phyloP scores from a whole-genome alignment of 169 alveolate genomes.

The Pseudocohnilembus persalinus region DNA sequence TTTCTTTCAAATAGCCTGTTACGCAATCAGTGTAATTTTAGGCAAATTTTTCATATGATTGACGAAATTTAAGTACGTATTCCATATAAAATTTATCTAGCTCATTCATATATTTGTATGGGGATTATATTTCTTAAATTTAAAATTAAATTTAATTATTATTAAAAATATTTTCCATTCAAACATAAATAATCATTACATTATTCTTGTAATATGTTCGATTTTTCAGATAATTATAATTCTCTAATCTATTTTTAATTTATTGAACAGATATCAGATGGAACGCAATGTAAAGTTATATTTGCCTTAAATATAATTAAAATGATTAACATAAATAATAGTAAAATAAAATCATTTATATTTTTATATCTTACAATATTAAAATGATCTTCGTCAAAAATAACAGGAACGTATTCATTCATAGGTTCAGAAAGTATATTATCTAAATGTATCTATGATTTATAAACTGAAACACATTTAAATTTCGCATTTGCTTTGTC shows the following conservation, averaged over 20 bases:
- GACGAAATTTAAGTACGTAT: not conserved
- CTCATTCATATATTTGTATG: not conserved
- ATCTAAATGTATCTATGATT: not conserved
- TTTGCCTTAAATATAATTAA: not conserved
- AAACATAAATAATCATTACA: too few relatives aligned
- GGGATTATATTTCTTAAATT: too few relatives aligned
- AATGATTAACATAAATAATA: not conserved
- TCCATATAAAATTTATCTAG: not conserved
- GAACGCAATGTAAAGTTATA: not conserved
- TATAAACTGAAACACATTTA: not conserved
- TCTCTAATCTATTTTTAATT: not conserved
- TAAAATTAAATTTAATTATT: too few relatives aligned
- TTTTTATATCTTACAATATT: not conserved
- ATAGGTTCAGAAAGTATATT: not conserved
- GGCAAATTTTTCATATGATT: not conserved
- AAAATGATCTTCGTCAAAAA: not conserved
- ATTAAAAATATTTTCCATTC: too few relatives aligned
- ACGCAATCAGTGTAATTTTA: too few relatives aligned
- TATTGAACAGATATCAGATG: not conserved
- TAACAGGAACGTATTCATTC: not conserved
- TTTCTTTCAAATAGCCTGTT: not conserved
- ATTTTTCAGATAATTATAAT: too few relatives aligned
- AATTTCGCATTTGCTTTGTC: not conserved
- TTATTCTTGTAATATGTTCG: too few relatives aligned
- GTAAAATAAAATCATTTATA: too few relatives aligned